Conservation (phyloP, 768 basidiomycete species). For the Podaxis pistillaris region DNA sequence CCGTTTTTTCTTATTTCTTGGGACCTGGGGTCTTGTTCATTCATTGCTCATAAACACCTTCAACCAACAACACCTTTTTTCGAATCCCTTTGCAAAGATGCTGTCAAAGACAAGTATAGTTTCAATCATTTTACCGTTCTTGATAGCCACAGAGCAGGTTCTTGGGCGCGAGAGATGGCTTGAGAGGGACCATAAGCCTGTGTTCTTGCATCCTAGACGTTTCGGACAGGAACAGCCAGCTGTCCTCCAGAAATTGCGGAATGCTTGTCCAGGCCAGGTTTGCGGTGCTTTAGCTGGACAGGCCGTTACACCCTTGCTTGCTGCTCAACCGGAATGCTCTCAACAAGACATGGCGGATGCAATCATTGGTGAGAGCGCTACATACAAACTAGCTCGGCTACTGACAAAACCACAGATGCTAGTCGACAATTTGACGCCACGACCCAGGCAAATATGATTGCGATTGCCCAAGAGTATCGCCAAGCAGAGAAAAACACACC, state of each 20-base stretch:
- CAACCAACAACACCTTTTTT: conserved; percentile 12
- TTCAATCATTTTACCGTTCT: conserved; percentile 25
- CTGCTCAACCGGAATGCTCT: conserved; percentile 49
- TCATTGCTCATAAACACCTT: conserved; percentile 9
- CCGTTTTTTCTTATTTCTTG: conserved; percentile 30
- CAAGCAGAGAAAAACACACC: conserved; percentile 61
- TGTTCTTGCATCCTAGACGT: conserved; percentile 50
- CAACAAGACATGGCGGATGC: conserved; percentile 58
- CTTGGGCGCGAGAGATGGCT: conserved; percentile 44
- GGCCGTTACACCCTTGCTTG: conserved; percentile 51
- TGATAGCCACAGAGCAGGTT: conserved; percentile 29
- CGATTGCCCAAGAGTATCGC: conserved; percentile 50
- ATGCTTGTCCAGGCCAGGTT: conserved; percentile 47
- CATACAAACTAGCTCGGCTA: background rate
- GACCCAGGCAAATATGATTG: conserved; percentile 51
- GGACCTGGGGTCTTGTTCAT: conserved; percentile 45
- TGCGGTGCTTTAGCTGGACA: conserved; percentile 49
- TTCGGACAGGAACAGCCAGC: conserved; percentile 51
- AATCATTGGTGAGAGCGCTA: conserved; percentile 45
- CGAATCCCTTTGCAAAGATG: conserved; percentile 23
- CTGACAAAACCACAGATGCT: conserved; percentile 34
- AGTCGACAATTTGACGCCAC: conserved; percentile 50
- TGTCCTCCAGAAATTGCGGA: conserved; percentile 41
- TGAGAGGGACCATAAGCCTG: conserved; percentile 44
- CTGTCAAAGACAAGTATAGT: conserved; percentile 26